These are phyloP conservation scores for Purpureocillium takamizusanense DNA, from an alignment of 2,329 filamentous ascomycete genomes.

Conservation along the genomic window DNA sequence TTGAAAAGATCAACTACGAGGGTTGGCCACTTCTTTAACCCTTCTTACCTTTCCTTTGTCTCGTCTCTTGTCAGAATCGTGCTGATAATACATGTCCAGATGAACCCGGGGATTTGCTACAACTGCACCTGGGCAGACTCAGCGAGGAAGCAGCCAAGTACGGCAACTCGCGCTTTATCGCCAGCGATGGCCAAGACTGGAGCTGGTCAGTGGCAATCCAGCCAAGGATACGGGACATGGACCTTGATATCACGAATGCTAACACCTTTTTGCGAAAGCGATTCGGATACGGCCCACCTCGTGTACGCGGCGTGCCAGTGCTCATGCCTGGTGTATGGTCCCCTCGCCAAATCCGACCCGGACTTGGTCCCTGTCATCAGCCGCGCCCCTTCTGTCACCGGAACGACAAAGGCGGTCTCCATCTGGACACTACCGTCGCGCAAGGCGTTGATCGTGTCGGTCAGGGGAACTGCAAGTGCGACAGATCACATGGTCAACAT, in stretches of 20 bases:
- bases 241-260: not conserved
- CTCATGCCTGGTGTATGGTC: constrained; percentile 12
- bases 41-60: too few species aligned
- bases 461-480: constrained; percentile 11
- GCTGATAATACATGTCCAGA: constrained; percentile 1
- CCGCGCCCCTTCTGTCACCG: constrained; percentile 8
- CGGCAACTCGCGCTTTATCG: constrained; percentile 7
- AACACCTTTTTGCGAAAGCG: not conserved
- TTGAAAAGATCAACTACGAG: constrained; percentile 11
- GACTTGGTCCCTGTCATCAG: constrained; percentile 10
- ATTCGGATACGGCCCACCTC: constrained; percentile 2
- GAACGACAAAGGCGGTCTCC: constrained; percentile 11
- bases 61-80: too few species aligned
- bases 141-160: constrained; percentile 12
- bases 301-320: constrained; percentile 11
- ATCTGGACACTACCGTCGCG: constrained; percentile 10
- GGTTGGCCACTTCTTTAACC: constrained; percentile 4
- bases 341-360: constrained; percentile 2
- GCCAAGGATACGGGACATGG: too few species aligned
- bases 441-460: constrained; percentile 9
- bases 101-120: constrained; percentile 12
- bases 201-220: constrained; percentile 5
- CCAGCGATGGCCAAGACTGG: constrained; percentile 6
- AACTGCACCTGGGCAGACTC: constrained; percentile 11
- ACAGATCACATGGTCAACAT: constrained; percentile 15